Conservation (phyloP, 495 filamentous ascomycete genomes). For the Tuber umbilicatum region DNA sequence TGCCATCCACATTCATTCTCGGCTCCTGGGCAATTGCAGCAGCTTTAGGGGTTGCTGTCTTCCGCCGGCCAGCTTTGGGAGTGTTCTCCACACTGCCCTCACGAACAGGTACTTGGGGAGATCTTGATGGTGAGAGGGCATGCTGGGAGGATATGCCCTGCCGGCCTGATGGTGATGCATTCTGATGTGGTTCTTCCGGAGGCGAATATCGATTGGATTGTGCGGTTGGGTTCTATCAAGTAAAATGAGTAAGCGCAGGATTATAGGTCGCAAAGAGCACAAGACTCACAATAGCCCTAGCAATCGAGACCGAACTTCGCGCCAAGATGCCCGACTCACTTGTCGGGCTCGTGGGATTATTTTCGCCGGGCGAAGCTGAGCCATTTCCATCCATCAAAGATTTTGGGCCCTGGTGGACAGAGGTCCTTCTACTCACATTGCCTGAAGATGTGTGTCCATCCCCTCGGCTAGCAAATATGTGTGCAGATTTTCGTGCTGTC, state of each 20-base stretch:
- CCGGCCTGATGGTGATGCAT: neutral
- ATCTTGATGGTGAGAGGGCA: neutral
- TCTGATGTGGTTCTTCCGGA: neutral
- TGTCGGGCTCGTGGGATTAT: neutral
- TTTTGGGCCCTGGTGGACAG: conserved; percentile 5
- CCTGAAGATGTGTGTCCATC: conserved; percentile 33
- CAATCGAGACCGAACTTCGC: neutral
- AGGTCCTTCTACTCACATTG: conserved; percentile 17
- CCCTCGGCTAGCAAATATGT: conserved; percentile 20
- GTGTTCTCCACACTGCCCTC: neutral
- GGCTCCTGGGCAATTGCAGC: conserved; percentile 19
- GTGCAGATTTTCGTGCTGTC: conserved; percentile 34
- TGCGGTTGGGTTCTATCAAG: neutral
- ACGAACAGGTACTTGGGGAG: neutral
- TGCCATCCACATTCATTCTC: conserved; percentile 23
- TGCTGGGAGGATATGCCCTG: neutral
- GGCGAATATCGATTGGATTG: neutral
- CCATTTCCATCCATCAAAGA: neutral
- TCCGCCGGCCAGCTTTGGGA: conserved; percentile 21
- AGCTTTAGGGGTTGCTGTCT: conserved; percentile 23
- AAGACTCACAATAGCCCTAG: conserved; percentile 1
- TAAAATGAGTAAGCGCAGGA: neutral
- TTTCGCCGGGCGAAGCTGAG: neutral
- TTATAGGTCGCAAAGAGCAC: neutral
- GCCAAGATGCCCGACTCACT: neutral